Conservation (phyloP, 768 basidiomycete genomes). For the Phlebiopsis flavidoalba region DNA sequence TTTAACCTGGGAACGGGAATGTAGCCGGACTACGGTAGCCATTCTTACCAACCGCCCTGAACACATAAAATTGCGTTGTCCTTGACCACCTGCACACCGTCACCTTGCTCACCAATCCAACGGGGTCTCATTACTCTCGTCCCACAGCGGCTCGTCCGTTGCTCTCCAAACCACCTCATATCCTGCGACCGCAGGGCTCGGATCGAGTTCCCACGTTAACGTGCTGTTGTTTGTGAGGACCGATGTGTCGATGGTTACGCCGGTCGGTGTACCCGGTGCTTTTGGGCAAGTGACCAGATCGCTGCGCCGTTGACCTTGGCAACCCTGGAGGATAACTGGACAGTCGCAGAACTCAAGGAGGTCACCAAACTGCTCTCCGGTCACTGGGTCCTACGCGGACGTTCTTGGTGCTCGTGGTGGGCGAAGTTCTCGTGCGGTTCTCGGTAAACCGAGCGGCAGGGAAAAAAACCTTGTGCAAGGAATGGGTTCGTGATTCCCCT, state of each 20-base stretch:
- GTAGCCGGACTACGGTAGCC: conserved; percentile 48
- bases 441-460: conserved; percentile 52
- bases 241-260: conserved; percentile 40
- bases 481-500: conserved; percentile 51
- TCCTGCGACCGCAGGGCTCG: conserved; percentile 32
- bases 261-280: conserved; percentile 49
- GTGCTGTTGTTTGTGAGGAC: conserved; percentile 52
- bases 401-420: conserved; percentile 56
- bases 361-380: conserved; percentile 53
- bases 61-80: conserved; percentile 49
- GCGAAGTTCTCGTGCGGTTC: conserved; percentile 53
- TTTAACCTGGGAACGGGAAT: conserved; percentile 23
- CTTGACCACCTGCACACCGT: conserved; percentile 44
- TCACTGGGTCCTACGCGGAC: conserved; percentile 34
- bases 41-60: conserved; percentile 44
- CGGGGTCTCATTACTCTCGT: conserved; percentile 43
- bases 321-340: conserved; percentile 46
- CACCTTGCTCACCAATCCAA: conserved; percentile 36
- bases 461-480: conserved; percentile 43
- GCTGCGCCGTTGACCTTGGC: conserved; percentile 48
- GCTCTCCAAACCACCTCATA: conserved; percentile 51
- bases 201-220: conserved; percentile 39
- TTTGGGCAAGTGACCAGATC: conserved; percentile 51
- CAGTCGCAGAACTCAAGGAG: conserved; percentile 48
- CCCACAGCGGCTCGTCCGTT: conserved; percentile 41